Conservation (phyloP, 208 protist genomes). For the Angomonas ambiguus region DNA sequence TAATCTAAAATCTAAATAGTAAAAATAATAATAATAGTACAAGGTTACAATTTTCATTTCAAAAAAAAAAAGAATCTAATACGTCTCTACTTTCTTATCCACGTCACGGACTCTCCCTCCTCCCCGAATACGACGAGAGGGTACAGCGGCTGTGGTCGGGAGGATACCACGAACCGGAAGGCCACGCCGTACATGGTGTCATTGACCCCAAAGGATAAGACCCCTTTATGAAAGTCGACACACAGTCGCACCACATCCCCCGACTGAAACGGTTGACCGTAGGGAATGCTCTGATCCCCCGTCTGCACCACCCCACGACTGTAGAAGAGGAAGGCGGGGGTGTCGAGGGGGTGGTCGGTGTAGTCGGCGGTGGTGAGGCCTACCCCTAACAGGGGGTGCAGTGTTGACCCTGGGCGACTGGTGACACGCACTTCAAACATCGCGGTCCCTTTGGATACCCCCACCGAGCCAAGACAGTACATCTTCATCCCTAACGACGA, state of each 20-base stretch:
- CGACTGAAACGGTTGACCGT: constrained; percentile 34
- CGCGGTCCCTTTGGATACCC: neutral
- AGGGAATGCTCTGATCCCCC: constrained; percentile 29
- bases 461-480: neutral
- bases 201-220: constrained; percentile 56
- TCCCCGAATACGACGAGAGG: constrained; percentile 46
- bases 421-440: neutral
- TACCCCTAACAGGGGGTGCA: neutral
- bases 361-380: neutral
- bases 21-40: neutral
- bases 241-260: constrained; percentile 45
- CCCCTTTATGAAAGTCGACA: constrained; percentile 30
- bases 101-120: constrained; percentile 43
- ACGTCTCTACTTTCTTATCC: too few relatives aligned
- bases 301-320: neutral
- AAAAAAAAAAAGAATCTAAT: too few relatives aligned
- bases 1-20: neutral
- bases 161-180: constrained; percentile 41
- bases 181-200: constrained; percentile 39
- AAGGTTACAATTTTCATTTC: too few relatives aligned
- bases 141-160: constrained; percentile 44
- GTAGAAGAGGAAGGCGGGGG: neutral
- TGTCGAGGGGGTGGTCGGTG: neutral
- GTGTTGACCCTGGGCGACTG: neutral
- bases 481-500: too few relatives aligned